Evolutionary conservation across 306 rosid genomes (phyloP), one percentile per base, ranked within the genome.

Genomic region (Vigna reflexopilosa): DNA sequence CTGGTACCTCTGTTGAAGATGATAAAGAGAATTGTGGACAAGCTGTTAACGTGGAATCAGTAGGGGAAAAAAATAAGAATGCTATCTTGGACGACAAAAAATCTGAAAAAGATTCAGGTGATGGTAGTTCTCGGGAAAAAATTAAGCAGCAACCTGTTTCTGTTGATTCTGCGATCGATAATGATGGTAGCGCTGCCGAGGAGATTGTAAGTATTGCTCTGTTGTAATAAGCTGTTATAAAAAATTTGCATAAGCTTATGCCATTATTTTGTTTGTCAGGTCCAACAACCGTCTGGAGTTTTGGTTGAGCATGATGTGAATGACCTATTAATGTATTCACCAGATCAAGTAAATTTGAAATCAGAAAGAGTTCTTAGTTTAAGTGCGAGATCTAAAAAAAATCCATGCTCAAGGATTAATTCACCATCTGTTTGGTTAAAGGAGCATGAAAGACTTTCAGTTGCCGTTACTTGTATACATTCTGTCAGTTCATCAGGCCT

Each of bases 301-400:
- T 86, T 96, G 75, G 58, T 55, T 68, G 94, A 93, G 75, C 96
- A 75, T 64, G 81, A 96, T 77, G 63, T 80, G 62, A 91, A 93
- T 74, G 90, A 91, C 83, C 72, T 80, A 54, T 76, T 75, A 32
- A 64, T 90, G 76, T 49, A 78, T 83, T 88, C 96, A 78, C 93
- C 91, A 7, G 76, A 77, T 77, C 88, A 82, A 86, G 75, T 81
- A 81, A 85, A 78, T 58, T 80, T 81, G 42, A 85, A 80, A 85
- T 83, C 87, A 69, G 88, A 83, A 22, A 86, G 50, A 50, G 26
- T 76, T 67, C 72, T 65, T 26, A 82, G 82, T 52, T 62, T 64
- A 58, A 83, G 86, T 54, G 77, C 82, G 49, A 72, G 80, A 87
- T 84, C 86, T 66, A 84, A 90, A 11, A 85, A 77, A 86, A 76